Evolutionary conservation across 495 filamentous ascomycete species (phyloP).

Genomic region (Daldinia grandis): DNA sequence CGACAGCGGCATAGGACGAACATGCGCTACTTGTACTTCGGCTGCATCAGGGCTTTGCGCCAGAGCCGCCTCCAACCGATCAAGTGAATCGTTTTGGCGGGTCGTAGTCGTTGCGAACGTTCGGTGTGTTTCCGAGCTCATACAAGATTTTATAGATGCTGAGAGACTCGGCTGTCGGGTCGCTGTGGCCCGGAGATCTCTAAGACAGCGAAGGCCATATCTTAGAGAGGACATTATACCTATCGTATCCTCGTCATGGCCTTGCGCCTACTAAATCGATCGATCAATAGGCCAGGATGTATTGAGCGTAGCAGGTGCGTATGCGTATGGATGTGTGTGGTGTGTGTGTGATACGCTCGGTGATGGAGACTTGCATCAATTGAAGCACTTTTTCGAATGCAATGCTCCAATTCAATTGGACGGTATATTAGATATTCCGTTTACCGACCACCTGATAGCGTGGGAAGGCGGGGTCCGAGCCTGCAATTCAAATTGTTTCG

Average conservation of each 20-base stretch:
- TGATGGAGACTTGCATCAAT: not conserved
- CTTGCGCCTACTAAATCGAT: conserved; percentile 12
- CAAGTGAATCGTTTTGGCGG: conserved; percentile 9
- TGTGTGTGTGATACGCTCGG: too few relatives aligned
- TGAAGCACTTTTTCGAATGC: conserved; percentile 33
- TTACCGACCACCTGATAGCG: not conserved
- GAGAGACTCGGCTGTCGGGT: conserved; percentile 33
- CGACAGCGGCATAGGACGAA: conserved; percentile 82
- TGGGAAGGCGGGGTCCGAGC: not conserved
- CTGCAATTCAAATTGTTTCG: conserved; percentile 10
- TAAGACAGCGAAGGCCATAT: conserved; percentile 43
- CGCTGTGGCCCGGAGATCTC: conserved; percentile 30
- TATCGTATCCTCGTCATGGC: conserved; percentile 45
- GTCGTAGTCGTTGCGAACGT: conserved; percentile 31
- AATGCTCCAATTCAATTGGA: conserved; percentile 15
- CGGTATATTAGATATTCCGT: conserved; percentile 34
- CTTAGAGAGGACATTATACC: conserved; percentile 44
- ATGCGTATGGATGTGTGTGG: too few relatives aligned
- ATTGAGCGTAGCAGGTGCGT: not conserved
- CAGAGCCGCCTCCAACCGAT: conserved; percentile 31
- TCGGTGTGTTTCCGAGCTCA: conserved; percentile 22
- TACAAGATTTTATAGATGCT: conserved; percentile 13
- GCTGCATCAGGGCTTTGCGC: conserved; percentile 26
- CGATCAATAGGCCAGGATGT: not conserved
- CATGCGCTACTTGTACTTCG: conserved; percentile 43